These are phyloP conservation scores for Termitomyces sp. DNA, from an alignment of 768 basidiomycete genomes.

Conservation along the genomic window DNA sequence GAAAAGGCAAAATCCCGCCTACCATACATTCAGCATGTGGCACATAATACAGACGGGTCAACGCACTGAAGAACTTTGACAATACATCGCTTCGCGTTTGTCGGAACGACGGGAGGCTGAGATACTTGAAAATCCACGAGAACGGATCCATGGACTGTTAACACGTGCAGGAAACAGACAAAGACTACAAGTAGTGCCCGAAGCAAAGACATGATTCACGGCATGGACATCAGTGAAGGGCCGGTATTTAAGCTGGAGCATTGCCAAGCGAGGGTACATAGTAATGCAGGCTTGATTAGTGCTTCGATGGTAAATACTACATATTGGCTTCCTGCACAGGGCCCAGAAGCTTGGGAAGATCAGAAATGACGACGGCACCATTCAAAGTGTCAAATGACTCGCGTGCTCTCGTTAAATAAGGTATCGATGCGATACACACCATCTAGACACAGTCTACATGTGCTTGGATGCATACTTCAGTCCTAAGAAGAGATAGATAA, in stretches of 20 bases:
- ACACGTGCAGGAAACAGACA: slow-evolving; percentile 12
- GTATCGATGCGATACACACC: slow-evolving; percentile 4
- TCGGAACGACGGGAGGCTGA: slow-evolving; percentile 69
- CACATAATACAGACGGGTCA: neutral
- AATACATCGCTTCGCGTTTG: slow-evolving; percentile 58
- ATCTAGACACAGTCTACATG: slow-evolving; percentile 8
- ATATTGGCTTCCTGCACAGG: neutral
- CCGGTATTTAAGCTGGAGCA: neutral
- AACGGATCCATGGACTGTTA: slow-evolving; percentile 39
- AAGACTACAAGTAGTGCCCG: slow-evolving; percentile 12
- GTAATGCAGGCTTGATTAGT: neutral
- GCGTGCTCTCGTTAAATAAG: neutral
- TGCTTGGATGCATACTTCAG: neutral
- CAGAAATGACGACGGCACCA: neutral
- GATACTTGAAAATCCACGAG: slow-evolving; percentile 67
- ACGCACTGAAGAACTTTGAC: slow-evolving; percentile 59
- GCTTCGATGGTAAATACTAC: neutral
- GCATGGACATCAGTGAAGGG: neutral
- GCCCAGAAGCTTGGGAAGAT: neutral
- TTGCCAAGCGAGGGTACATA: slow-evolving; percentile 3
- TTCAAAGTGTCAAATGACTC: slow-evolving; percentile 6
- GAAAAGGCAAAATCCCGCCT: slow-evolving; percentile 75
- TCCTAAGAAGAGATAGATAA: slow-evolving; percentile 2
- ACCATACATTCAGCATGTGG: neutral
- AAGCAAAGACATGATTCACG: slow-evolving; percentile 14